phyloP scores from a whole-genome alignment of 352 stramenopile genomes.

The Achlya hypogyna region DNA sequence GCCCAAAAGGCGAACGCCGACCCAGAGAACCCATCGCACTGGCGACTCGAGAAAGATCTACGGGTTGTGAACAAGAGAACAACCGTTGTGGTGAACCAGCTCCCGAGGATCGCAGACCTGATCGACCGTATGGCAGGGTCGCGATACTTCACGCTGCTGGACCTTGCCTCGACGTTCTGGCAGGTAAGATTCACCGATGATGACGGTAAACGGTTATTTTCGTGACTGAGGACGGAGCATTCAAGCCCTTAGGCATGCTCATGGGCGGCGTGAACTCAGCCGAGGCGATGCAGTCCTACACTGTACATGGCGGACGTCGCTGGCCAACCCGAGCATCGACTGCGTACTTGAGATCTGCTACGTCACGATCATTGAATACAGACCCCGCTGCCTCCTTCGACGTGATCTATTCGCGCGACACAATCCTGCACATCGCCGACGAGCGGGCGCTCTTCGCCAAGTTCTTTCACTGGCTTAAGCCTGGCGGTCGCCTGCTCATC shows the following conservation, averaged over 20 bases:
- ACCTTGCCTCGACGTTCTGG: neutral
- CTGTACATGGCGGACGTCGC: too few relatives aligned
- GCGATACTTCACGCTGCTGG: neutral
- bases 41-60: too few relatives aligned
- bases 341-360: conserved; percentile 69
- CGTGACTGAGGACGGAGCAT: neutral
- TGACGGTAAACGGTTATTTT: neutral
- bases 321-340: conserved; percentile 36
- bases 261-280: neutral
- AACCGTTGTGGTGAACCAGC: too few relatives aligned
- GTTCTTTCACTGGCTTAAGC: conserved; percentile 61
- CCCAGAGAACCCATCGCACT: too few relatives aligned
- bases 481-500: conserved; percentile 48
- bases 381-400: conserved; percentile 47
- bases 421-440: conserved; percentile 62
- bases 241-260: neutral
- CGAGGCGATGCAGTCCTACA: neutral
- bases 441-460: conserved; percentile 49
- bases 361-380: conserved; percentile 43
- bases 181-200: neutral
- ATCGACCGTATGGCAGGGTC: neutral
- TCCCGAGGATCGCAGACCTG: too few relatives aligned
- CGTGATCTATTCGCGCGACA: conserved; percentile 67
- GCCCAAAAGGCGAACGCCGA: too few relatives aligned
- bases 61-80: too few relatives aligned